Evolutionary conservation across 345 rosid genomes (phyloP).

Genomic region (Luvunga scandens): DNA sequence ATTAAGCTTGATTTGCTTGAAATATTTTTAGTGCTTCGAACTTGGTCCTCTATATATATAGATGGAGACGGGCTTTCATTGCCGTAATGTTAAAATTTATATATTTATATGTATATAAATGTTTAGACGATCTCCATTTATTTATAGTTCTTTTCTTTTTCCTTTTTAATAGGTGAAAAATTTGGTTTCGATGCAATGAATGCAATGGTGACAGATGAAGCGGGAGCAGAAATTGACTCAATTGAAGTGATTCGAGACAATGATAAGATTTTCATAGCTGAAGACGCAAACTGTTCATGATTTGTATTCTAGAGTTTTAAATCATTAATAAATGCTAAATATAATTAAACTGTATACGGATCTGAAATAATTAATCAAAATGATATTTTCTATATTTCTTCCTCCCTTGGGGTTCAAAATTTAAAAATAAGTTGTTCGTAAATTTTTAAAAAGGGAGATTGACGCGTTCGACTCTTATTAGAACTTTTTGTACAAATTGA

Average conservation of each 20-base stretch:
- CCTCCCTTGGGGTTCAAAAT: too few species aligned
- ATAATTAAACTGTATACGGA: background rate
- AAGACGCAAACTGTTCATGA: constrained; percentile 22
- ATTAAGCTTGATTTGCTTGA: too few species aligned
- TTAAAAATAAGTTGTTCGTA: too few species aligned
- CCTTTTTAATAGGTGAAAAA: constrained; percentile 49
- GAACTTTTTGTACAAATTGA: too few species aligned
- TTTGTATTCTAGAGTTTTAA: background rate
- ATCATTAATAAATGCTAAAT: background rate
- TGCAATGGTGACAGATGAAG: constrained; percentile 56
- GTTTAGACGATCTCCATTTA: background rate
- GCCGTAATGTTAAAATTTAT: too few species aligned
- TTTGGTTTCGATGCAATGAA: constrained; percentile 59
- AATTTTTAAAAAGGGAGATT: too few species aligned
- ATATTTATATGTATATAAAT: too few species aligned
- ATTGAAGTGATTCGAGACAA: constrained; percentile 84
- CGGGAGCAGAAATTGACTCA: constrained; percentile 78
- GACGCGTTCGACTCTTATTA: too few species aligned
- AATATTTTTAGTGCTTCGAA: background rate
- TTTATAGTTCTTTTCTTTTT: background rate
- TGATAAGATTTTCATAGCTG: constrained; percentile 73
- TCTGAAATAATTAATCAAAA: too few species aligned
- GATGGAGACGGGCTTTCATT: too few species aligned
- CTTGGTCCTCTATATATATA: too few species aligned
- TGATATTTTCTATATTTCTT: too few species aligned